Evolutionary conservation across 768 basidiomycete species (phyloP).

Genomic region (Trametes cingulata): DNA sequence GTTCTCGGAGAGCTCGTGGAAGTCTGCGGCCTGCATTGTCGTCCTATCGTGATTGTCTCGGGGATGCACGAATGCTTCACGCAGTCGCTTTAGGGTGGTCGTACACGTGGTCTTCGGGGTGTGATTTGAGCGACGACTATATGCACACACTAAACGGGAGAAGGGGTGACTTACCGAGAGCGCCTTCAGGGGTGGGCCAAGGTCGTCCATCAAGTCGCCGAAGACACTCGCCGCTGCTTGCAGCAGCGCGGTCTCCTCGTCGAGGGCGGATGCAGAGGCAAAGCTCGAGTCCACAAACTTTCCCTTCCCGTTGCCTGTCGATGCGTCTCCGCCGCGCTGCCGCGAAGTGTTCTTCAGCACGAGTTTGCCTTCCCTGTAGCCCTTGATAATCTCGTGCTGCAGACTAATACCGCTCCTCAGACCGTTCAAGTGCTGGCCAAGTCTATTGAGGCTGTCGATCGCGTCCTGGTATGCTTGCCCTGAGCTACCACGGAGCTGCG

Average conservation of each 20-base stretch:
- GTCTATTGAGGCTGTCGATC: slow-evolving; percentile 80
- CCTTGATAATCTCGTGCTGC: slow-evolving; percentile 79
- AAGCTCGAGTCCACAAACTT: slow-evolving; percentile 11
- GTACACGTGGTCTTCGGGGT: slow-evolving; percentile 57
- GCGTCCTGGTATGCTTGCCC: slow-evolving; percentile 80
- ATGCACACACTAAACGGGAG: no score
- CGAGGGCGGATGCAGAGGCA: slow-evolving; percentile 2
- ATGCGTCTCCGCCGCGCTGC: background rate
- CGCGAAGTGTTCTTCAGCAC: slow-evolving; percentile 28
- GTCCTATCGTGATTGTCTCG: slow-evolving; percentile 25
- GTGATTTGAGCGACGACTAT: background rate
- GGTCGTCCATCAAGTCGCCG: slow-evolving; percentile 75
- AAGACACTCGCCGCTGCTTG: slow-evolving; percentile 73
- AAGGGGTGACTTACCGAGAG: slow-evolving; percentile 55
- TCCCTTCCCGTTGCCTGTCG: slow-evolving; percentile 24
- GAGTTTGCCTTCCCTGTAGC: slow-evolving; percentile 49
- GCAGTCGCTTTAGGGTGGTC: slow-evolving; percentile 59
- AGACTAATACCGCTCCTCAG: slow-evolving; percentile 80
- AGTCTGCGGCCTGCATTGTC: slow-evolving; percentile 43
- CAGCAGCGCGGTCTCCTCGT: slow-evolving; percentile 45
- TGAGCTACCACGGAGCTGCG: slow-evolving; percentile 29
- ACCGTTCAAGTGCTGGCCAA: slow-evolving; percentile 94
- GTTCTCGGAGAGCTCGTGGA: slow-evolving; percentile 59
- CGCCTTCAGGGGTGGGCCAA: slow-evolving; percentile 74
- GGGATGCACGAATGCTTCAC: slow-evolving; percentile 59